Evolutionary conservation across 2,329 filamentous ascomycete genomes (phyloP).

Genomic region (Leptographium radiaticola): DNA sequence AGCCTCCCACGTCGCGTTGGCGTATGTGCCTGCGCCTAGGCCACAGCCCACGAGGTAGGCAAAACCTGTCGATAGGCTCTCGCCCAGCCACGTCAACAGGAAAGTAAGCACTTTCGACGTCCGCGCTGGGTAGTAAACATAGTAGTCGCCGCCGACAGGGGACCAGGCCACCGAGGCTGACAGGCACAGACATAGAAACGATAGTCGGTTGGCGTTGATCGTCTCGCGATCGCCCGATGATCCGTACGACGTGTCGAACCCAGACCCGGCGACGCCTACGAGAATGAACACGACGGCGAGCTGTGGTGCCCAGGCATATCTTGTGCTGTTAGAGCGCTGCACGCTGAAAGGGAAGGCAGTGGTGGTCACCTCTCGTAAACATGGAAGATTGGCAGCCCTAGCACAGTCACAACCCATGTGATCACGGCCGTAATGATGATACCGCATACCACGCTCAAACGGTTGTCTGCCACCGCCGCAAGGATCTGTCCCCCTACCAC

Average conservation of each 20-base stretch:
- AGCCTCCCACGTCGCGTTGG: conserved; percentile 36
- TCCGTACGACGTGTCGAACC: conserved; percentile 40
- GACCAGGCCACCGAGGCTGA: conserved; percentile 52
- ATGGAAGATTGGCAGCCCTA: conserved; percentile 56
- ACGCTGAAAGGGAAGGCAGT: neutral
- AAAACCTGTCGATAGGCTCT: conserved; percentile 44
- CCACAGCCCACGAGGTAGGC: conserved; percentile 50
- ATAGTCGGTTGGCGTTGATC: conserved; percentile 43
- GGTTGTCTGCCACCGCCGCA: conserved; percentile 46
- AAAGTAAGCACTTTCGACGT: conserved; percentile 29
- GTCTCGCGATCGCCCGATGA: conserved; percentile 38
- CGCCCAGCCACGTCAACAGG: conserved; percentile 38
- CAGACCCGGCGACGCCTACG: conserved; percentile 44
- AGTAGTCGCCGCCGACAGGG: conserved; percentile 51
- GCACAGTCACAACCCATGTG: conserved; percentile 50
- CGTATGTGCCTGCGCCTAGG: conserved; percentile 42
- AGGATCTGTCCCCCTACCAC: conserved; percentile 57
- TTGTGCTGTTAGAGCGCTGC: conserved; percentile 9
- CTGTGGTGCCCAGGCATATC: conserved; percentile 52
- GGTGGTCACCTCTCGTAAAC: conserved; percentile 44
- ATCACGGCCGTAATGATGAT: conserved; percentile 53
- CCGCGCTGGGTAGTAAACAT: conserved; percentile 34
- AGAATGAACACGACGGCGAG: conserved; percentile 47
- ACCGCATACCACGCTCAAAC: conserved; percentile 50
- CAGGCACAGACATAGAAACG: conserved; percentile 57